These are phyloP conservation scores for Bathelium albidoporum DNA, from an alignment of 495 filamentous ascomycete species.

Conservation along the genomic window DNA sequence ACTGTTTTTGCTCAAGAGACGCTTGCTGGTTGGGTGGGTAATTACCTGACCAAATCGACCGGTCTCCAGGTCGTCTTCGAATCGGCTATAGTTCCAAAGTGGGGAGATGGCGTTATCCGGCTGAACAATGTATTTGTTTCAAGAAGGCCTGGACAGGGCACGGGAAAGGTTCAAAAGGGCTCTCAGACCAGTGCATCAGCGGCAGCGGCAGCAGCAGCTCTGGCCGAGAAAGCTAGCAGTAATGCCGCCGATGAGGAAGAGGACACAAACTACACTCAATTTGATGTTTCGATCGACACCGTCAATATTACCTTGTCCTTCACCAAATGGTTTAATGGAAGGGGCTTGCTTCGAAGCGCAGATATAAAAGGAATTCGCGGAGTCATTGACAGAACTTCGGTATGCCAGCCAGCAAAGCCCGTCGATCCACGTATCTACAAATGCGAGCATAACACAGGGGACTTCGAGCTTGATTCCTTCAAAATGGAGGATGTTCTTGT, in stretches of 20 bases:
- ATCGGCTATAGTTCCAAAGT: slow-evolving; percentile 91
- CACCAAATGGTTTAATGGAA: slow-evolving; percentile 94
- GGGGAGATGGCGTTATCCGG: slow-evolving; percentile 86
- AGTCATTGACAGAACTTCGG: slow-evolving; percentile 80
- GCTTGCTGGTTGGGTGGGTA: slow-evolving; percentile 81
- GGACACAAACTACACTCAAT: slow-evolving; percentile 94
- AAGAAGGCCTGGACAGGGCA: slow-evolving; percentile 66
- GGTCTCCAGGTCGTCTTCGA: slow-evolving; percentile 96
- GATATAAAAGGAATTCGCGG: slow-evolving; percentile 93
- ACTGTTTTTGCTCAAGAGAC: slow-evolving; percentile 98
- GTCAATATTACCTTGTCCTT: slow-evolving; percentile 98
- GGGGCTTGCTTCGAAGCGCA: slow-evolving; percentile 81
- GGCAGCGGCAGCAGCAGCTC: slow-evolving; percentile 55
- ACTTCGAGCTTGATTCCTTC: slow-evolving; percentile 94
- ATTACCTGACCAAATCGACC: slow-evolving; percentile 89
- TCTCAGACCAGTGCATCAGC: slow-evolving; percentile 78
- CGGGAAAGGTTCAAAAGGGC: slow-evolving; percentile 78
- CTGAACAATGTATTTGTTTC: slow-evolving; percentile 97
- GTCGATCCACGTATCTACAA: slow-evolving; percentile 79
- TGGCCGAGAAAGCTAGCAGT: slow-evolving; percentile 45
- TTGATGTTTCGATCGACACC: slow-evolving; percentile 86
- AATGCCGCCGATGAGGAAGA: slow-evolving; percentile 52
- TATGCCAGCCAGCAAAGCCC: slow-evolving; percentile 58
- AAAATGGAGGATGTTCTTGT: slow-evolving; percentile 90
- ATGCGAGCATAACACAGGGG: slow-evolving; percentile 79